Percentiles rank a stretch among this genome's conserved stretches.
Evolutionary conservation across 2,329 filamentous ascomycete species (phyloP).

Genomic region (Alternaria panax): DNA sequence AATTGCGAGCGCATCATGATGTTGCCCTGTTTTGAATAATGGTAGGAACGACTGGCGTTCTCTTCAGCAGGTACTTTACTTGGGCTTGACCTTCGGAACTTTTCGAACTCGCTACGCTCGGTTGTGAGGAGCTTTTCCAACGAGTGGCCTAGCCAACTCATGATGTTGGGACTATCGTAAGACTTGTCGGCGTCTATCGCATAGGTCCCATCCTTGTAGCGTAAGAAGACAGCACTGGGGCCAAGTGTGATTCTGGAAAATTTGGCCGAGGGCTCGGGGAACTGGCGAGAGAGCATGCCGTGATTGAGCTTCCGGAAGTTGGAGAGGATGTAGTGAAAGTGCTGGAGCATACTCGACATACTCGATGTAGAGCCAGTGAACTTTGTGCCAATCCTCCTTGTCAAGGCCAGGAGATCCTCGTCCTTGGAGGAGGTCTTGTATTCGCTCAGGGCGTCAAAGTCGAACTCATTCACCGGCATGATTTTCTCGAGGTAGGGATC

Average conservation of each 20-base stretch:
- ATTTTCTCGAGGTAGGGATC: slow-evolving; percentile 92
- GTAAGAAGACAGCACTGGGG: slow-evolving; percentile 79
- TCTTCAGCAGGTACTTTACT: slow-evolving; percentile 78
- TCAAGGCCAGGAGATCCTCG: slow-evolving; percentile 71
- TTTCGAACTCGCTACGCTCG: slow-evolving; percentile 82
- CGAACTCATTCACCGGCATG: slow-evolving; percentile 92
- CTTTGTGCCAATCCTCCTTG: slow-evolving; percentile 71
- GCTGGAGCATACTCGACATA: slow-evolving; percentile 85
- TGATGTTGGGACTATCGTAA: slow-evolving; percentile 81
- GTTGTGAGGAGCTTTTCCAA: slow-evolving; percentile 95
- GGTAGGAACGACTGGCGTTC: slow-evolving; percentile 64
- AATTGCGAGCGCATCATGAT: slow-evolving; percentile 95
- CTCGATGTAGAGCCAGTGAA: slow-evolving; percentile 97
- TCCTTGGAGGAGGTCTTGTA: slow-evolving; percentile 95
- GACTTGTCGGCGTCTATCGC: slow-evolving; percentile 97
- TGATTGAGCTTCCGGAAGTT: slow-evolving; percentile 78
- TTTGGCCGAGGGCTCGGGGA: slow-evolving; percentile 65
- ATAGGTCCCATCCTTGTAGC: slow-evolving; percentile 84
- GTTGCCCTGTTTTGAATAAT: slow-evolving; percentile 85
- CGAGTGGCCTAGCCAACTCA: slow-evolving; percentile 92
- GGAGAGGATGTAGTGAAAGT: slow-evolving; percentile 93
- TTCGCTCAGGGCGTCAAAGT: slow-evolving; percentile 83
- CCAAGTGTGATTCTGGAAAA: slow-evolving; percentile 77
- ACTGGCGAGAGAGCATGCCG: slow-evolving; percentile 70
- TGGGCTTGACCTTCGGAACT: slow-evolving; percentile 66